Evolutionary conservation across 2,329 filamentous ascomycete genomes (phyloP).

Genomic region (Colletotrichum nymphaeae): DNA sequence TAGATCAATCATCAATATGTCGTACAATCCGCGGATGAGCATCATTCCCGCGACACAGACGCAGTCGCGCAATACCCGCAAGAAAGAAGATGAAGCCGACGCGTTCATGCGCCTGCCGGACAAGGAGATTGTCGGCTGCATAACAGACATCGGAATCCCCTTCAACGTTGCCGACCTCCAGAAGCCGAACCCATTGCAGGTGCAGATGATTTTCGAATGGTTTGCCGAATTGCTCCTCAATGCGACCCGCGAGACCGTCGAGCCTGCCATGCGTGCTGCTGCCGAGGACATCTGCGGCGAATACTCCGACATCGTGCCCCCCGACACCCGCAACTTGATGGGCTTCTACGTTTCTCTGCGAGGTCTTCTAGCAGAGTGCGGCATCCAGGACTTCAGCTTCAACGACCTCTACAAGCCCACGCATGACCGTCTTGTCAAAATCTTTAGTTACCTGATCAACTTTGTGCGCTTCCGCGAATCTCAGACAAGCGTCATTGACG

Average conservation of each 20-base stretch:
- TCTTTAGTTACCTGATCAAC: conserved; percentile 98
- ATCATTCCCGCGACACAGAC: conserved; percentile 65
- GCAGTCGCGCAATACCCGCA: conserved; percentile 61
- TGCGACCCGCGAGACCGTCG: conserved; percentile 90
- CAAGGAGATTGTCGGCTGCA: conserved; percentile 93
- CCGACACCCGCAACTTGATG: conserved; percentile 93
- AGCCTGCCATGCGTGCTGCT: conserved; percentile 94
- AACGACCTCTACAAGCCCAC: conserved; percentile 92
- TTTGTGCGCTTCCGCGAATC: conserved; percentile 97
- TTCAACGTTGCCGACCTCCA: conserved; percentile 89
- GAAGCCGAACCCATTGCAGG: conserved; percentile 93
- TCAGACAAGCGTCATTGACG: conserved; percentile 88
- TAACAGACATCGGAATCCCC: conserved; percentile 93
- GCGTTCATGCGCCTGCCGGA: conserved; percentile 71
- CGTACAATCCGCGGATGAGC: conserved; percentile 70
- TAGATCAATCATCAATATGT: conserved; percentile 53
- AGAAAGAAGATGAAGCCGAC: conserved; percentile 70
- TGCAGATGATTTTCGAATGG: conserved; percentile 98
- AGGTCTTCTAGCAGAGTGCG: conserved; percentile 85
- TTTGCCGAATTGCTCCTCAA: conserved; percentile 95
- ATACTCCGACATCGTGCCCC: conserved; percentile 84
- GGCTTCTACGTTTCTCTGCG: conserved; percentile 91
- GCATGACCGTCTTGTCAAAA: conserved; percentile 89
- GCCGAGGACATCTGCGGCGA: conserved; percentile 89
- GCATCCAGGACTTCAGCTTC: conserved; percentile 93